These are phyloP conservation scores for Streptanthus diversifolius DNA, from an alignment of 345 rosid species.

Conservation along the genomic window DNA sequence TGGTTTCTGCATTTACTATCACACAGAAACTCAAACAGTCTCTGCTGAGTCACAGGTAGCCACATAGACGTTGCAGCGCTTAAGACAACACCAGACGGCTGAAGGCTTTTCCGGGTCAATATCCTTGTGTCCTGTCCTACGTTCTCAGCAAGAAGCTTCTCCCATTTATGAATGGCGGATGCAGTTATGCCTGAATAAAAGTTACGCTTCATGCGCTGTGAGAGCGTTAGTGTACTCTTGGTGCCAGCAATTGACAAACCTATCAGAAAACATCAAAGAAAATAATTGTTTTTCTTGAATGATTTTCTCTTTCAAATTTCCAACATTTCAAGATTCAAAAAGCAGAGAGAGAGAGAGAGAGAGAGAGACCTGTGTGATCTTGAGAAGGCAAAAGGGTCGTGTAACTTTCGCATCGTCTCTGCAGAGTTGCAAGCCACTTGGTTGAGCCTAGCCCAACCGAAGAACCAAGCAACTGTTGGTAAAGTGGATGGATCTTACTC, in stretches of 20 bases:
- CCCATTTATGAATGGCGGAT: constrained; percentile 48
- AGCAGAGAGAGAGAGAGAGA: neutral
- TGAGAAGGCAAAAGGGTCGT: constrained; percentile 39
- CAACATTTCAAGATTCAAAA: constrained; percentile 2
- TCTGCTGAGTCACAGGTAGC: constrained; percentile 51
- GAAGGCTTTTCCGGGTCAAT: constrained; percentile 44
- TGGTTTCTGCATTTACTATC: constrained; percentile 44
- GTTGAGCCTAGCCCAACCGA: constrained; percentile 58
- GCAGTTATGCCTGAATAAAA: constrained; percentile 59
- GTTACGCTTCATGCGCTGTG: constrained; percentile 51
- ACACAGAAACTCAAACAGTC: constrained; percentile 59
- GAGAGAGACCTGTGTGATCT: constrained; percentile 40
- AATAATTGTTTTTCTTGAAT: neutral
- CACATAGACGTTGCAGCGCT: constrained; percentile 63
- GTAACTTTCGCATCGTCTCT: constrained; percentile 50
- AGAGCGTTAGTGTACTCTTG: constrained; percentile 53
- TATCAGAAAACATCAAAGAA: constrained; percentile 17
- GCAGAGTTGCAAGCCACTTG: constrained; percentile 57
- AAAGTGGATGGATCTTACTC: constrained; percentile 44
- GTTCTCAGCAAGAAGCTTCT: constrained; percentile 41
- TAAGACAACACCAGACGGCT: constrained; percentile 51
- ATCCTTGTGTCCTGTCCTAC: constrained; percentile 48
- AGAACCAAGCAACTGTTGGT: constrained; percentile 39
- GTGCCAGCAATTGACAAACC: constrained; percentile 43
- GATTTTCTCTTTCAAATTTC: neutral